These are phyloP conservation scores for Lanmaoa pseudosensibilis DNA, from an alignment of 768 basidiomycete species.

Conservation along the genomic window DNA sequence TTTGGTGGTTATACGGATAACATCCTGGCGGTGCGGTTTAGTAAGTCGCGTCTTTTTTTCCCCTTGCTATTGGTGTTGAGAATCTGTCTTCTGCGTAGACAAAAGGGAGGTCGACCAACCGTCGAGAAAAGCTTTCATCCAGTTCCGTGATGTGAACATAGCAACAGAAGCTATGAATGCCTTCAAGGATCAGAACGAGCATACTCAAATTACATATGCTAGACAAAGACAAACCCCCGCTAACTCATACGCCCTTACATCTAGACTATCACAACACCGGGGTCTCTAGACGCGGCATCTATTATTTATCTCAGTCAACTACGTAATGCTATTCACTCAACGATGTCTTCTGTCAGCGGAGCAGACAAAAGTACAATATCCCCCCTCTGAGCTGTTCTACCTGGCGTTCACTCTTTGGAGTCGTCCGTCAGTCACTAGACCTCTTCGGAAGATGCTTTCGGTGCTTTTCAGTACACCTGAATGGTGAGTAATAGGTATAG, in stretches of 20 bases:
- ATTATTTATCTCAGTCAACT: neutral
- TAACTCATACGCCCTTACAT: constrained; percentile 12
- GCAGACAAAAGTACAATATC: constrained; percentile 2
- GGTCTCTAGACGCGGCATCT: neutral
- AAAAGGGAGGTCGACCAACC: constrained; percentile 32
- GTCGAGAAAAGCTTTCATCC: constrained; percentile 48
- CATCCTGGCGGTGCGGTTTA: constrained; percentile 33
- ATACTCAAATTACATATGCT: constrained; percentile 17
- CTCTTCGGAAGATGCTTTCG: neutral
- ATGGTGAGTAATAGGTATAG: neutral
- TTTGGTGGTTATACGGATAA: constrained; percentile 22
- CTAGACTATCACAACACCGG: constrained; percentile 19
- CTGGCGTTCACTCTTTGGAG: neutral
- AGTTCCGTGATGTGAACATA: constrained; percentile 46
- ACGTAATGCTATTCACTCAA: constrained; percentile 2
- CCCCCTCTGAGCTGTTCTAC: neutral
- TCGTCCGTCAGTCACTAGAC: too few species aligned
- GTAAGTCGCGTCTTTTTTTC: constrained; percentile 13
- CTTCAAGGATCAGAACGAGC: constrained; percentile 30
- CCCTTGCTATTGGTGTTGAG: neutral
- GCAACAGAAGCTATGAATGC: constrained; percentile 50
- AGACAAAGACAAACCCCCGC: constrained; percentile 11
- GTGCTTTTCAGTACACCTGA: too few species aligned
- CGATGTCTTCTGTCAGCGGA: neutral
- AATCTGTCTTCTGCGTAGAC: constrained; percentile 30